phyloP scores from a whole-genome alignment of 345 rosid species.

The Brassica cretica region DNA sequence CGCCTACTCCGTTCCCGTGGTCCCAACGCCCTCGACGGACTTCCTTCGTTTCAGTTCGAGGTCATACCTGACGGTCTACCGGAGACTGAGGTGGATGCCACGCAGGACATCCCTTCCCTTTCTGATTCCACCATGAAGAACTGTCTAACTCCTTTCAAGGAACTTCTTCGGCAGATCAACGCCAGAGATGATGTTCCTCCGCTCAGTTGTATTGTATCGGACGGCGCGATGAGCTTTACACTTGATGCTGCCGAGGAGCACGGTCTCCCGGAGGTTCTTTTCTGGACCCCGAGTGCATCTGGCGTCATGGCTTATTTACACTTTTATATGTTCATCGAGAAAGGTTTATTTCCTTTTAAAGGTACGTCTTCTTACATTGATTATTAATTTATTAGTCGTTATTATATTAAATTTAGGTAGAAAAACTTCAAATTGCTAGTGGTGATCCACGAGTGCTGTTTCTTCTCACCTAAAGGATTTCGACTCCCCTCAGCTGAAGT shows the following conservation, averaged over 20 bases:
- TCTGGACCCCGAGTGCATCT: slow-evolving; percentile 14
- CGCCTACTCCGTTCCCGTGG: slow-evolving; percentile 41
- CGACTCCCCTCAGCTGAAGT: background rate
- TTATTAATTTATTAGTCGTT: background rate
- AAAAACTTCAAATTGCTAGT: background rate
- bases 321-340: background rate
- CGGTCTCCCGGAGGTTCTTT: slow-evolving; percentile 14
- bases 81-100: slow-evolving; percentile 16
- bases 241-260: slow-evolving; percentile 14
- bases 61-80: slow-evolving; percentile 47
- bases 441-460: background rate
- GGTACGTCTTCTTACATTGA: background rate
- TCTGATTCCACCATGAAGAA: slow-evolving; percentile 31
- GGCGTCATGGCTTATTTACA: slow-evolving; percentile 11
- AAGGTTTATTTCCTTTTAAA: slow-evolving; percentile 12
- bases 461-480: background rate
- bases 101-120: slow-evolving; percentile 39
- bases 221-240: slow-evolving; percentile 27
- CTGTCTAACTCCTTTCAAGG: slow-evolving; percentile 34
- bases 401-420: background rate
- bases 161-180: background rate
- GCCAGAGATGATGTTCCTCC: slow-evolving; percentile 8
- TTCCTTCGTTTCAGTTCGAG: slow-evolving; percentile 40
- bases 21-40: slow-evolving; percentile 26
- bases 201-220: slow-evolving; percentile 12